Percentiles rank a stretch among this genome's conserved stretches.
Evolutionary conservation across 2,329 filamentous ascomycete genomes (phyloP).

Genomic region (Pyrenochaeta sp.): DNA sequence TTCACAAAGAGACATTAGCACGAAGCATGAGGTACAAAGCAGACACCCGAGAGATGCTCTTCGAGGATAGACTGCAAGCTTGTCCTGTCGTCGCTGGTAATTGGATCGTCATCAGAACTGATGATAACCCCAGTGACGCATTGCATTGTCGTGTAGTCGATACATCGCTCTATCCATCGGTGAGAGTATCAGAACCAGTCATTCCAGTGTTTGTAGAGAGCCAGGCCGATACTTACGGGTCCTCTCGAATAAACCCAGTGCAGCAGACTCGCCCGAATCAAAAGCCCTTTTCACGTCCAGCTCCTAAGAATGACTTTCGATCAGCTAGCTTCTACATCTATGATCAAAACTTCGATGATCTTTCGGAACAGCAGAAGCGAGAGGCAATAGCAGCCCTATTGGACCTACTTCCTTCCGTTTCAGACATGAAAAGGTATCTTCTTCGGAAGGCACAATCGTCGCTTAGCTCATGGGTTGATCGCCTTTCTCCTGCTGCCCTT

Average conservation of each 20-base stretch:
- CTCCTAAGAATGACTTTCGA: conserved; percentile 33
- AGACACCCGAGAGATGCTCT: conserved; percentile 53
- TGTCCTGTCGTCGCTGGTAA: conserved; percentile 57
- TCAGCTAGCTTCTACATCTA: conserved; percentile 56
- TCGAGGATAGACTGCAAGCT: conserved; percentile 38
- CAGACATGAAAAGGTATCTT: conserved; percentile 64
- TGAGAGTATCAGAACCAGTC: conserved; percentile 44
- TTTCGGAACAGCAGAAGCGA: conserved; percentile 57
- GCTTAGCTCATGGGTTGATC: conserved; percentile 62
- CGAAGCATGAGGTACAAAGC: conserved; percentile 44
- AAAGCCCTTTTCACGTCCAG: neutral
- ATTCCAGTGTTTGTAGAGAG: conserved; percentile 9
- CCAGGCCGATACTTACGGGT: neutral
- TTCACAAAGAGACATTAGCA: neutral
- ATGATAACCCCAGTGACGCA: conserved; percentile 17
- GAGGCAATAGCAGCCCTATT: conserved; percentile 63
- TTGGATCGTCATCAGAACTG: conserved; percentile 59
- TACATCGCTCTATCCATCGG: conserved; percentile 54
- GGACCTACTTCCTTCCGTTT: conserved; percentile 68
- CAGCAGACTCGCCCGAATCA: neutral
- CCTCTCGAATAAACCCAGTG: neutral
- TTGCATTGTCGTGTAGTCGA: conserved; percentile 62
- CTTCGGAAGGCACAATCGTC: conserved; percentile 48
- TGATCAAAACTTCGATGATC: conserved; percentile 65
- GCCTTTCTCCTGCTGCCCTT: conserved; percentile 71